Conservation (phyloP, 1,284 basidiomycete genomes). For the Athelia psychrophila region DNA sequence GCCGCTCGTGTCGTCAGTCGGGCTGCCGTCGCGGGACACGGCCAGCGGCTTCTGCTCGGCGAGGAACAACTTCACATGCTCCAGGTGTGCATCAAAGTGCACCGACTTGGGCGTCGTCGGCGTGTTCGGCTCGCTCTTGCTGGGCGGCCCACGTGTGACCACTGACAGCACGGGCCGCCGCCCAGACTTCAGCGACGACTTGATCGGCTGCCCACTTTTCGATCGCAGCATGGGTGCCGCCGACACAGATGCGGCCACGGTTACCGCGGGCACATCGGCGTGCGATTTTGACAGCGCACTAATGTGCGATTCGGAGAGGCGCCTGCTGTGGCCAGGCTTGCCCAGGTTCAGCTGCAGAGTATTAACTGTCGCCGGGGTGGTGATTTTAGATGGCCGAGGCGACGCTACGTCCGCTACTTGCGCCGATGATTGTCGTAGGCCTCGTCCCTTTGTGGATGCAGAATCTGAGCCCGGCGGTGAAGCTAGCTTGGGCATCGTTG, state of each 20-base stretch:
- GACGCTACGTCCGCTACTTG: no score
- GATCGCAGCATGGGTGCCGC: constrained; percentile 61
- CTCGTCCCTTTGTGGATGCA: no score
- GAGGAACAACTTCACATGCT: constrained; percentile 91
- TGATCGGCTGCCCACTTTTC: constrained; percentile 91
- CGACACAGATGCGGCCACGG: constrained; percentile 14
- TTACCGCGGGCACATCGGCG: constrained; percentile 12
- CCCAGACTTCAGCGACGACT: constrained; percentile 83
- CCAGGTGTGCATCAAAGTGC: constrained; percentile 90
- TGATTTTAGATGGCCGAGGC: no score
- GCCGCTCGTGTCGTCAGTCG: constrained; percentile 77
- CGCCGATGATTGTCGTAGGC: no score
- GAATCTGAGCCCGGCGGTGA: no score
- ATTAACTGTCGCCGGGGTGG: constrained; percentile 7
- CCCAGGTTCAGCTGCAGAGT: not conserved
- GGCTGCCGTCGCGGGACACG: constrained; percentile 88
- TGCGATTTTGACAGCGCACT: constrained; percentile 18
- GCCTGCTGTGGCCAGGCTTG: constrained; percentile 20
- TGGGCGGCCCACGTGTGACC: constrained; percentile 48
- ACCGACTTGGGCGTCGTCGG: constrained; percentile 76
- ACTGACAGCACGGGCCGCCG: constrained; percentile 43
- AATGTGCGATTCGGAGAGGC: constrained; percentile 33
- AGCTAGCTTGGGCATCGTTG: no score
- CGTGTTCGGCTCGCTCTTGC: constrained; percentile 59
- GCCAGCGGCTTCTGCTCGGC: constrained; percentile 93